Percentiles rank a stretch among this genome's conserved stretches.
These are phyloP conservation scores for Lophium mytilinum DNA, from an alignment of 495 filamentous ascomycete species.

Conservation along the genomic window DNA sequence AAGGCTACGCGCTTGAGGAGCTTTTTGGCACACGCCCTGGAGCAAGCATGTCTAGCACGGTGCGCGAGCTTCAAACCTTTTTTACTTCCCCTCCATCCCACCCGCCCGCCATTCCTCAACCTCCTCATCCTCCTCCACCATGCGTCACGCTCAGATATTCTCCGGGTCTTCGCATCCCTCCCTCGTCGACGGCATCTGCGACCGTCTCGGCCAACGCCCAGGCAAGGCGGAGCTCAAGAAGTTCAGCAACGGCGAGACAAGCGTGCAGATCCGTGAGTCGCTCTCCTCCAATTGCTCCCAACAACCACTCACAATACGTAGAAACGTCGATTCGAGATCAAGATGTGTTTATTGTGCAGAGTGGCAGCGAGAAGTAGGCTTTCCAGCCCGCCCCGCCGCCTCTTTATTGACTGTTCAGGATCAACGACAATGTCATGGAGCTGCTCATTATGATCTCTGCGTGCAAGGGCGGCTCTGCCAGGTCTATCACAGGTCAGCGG, in stretches of 20 bases:
- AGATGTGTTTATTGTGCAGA: constrained; percentile 98
- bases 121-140: constrained; percentile 36
- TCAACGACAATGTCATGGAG: constrained; percentile 99
- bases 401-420: constrained; percentile 35
- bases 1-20: no score
- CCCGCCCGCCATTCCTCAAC: neutral
- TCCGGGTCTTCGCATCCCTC: constrained; percentile 60
- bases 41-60: no score
- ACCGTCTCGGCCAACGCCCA: constrained; percentile 56
- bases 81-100: constrained; percentile 1
- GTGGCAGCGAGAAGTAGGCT: constrained; percentile 68
- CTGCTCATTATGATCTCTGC: constrained; percentile 97
- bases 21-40: no score
- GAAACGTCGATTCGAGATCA: constrained; percentile 86
- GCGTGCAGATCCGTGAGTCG: constrained; percentile 67
- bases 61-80: neutral
- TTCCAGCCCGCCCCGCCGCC: neutral
- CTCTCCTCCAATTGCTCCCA: neutral
- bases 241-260: constrained; percentile 90
- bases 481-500: constrained; percentile 85
- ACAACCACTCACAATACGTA: constrained; percentile 8
- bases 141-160: constrained; percentile 66
- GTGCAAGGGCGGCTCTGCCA: constrained; percentile 94
- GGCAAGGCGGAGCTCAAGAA: constrained; percentile 60
- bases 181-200: constrained; percentile 64